A percentile compares a stretch with the other conserved stretches of the same genome.
Conservation (phyloP, 2,329 filamentous ascomycete species). For the Zymoseptoria pseudotritici region DNA sequence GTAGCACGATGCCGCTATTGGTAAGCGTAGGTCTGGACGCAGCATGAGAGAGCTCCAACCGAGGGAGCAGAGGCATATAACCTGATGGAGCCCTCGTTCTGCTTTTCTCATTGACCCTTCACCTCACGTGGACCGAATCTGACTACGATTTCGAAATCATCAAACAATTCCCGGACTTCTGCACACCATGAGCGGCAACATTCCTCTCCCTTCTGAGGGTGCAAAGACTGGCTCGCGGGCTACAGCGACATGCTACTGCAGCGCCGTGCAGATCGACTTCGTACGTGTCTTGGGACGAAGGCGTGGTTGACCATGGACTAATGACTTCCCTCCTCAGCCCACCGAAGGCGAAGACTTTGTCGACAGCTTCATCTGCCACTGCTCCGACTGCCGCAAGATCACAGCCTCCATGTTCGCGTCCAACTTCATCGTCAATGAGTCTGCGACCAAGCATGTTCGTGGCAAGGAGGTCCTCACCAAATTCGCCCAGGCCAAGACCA, state of each 20-base stretch:
- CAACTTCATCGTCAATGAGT: slow-evolving; percentile 47
- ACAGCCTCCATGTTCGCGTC: slow-evolving; percentile 56
- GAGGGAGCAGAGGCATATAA: background rate
- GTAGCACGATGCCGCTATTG: background rate
- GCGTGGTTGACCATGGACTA: too few species aligned
- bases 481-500: slow-evolving; percentile 43
- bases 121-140: background rate
- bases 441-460: slow-evolving; percentile 42
- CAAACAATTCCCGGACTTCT: background rate
- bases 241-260: slow-evolving; percentile 54
- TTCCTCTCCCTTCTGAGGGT: slow-evolving; percentile 11
- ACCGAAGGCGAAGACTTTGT: slow-evolving; percentile 40
- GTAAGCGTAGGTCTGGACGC: background rate
- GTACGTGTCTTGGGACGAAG: slow-evolving; percentile 26
- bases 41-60: background rate
- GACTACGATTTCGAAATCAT: background rate
- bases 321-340: slow-evolving; percentile 23
- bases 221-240: slow-evolving; percentile 29
- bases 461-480: slow-evolving; percentile 45
- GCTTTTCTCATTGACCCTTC: background rate
- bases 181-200: slow-evolving; percentile 1
- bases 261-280: slow-evolving; percentile 48
- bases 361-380: slow-evolving; percentile 52
- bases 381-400: slow-evolving; percentile 53
- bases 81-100: background rate